Conservation (phyloP, 164 flowering plant species). For the Stephania cephalantha region DNA sequence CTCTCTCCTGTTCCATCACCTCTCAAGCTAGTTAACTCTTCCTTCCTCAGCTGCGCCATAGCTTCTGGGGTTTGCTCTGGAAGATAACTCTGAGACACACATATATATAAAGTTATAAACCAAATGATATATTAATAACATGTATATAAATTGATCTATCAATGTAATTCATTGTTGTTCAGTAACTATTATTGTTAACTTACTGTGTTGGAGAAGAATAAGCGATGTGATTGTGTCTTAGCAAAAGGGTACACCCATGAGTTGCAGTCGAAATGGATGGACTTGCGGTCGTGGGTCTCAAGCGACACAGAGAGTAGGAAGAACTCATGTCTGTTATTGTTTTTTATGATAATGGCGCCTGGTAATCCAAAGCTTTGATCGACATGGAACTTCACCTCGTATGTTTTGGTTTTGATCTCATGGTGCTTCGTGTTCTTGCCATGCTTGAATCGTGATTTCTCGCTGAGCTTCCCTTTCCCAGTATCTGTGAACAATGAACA, state of each 20-base stretch:
- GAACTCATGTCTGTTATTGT: constrained; percentile 33
- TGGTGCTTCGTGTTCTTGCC: constrained; percentile 24
- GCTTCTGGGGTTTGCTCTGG: constrained; percentile 63
- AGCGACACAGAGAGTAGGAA: constrained; percentile 30
- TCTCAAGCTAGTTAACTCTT: constrained; percentile 57
- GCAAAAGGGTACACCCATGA: constrained; percentile 51
- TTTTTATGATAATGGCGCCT: constrained; percentile 39
- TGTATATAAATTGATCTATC: neutral
- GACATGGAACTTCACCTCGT: constrained; percentile 21
- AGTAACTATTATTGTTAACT: constrained; percentile 8
- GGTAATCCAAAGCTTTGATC: constrained; percentile 43
- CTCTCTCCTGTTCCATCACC: constrained; percentile 66
- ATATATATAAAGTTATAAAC: too few species aligned
- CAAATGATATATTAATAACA: too few species aligned
- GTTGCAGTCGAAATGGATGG: constrained; percentile 42
- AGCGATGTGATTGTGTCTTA: constrained; percentile 19
- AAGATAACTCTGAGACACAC: constrained; percentile 46
- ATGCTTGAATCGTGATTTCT: constrained; percentile 26
- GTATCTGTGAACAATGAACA: constrained; percentile 19
- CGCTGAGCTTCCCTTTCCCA: constrained; percentile 35
- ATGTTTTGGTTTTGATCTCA: constrained; percentile 12
- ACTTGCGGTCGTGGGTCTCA: constrained; percentile 6
- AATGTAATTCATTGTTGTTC: too few species aligned
- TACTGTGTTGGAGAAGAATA: constrained; percentile 55
- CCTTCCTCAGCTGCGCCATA: constrained; percentile 43